Evolutionary conservation across 1,284 basidiomycete genomes (phyloP).

Genomic region (Ganoderma sinense): DNA sequence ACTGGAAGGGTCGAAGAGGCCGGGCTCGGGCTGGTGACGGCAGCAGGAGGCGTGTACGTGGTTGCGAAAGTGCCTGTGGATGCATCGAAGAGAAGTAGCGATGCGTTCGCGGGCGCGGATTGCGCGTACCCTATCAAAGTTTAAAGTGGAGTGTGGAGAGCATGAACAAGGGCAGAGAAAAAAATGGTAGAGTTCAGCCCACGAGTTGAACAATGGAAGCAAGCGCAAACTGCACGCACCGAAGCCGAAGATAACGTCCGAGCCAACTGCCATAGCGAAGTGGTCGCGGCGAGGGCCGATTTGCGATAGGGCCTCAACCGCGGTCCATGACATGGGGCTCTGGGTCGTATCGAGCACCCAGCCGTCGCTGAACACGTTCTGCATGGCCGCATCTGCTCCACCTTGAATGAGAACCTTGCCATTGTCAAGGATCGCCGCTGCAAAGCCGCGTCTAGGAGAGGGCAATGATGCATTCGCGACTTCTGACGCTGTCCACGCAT

Average conservation of each 20-base stretch:
- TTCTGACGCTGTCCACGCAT: conserved; percentile 59
- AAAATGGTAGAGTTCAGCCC: conserved; percentile 13
- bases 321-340: conserved; percentile 64
- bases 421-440: conserved; percentile 59
- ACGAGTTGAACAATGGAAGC: conserved; percentile 15
- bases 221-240: conserved; percentile 56
- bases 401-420: conserved; percentile 78
- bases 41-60: conserved; percentile 50
- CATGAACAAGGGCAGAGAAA: background rate
- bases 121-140: conserved; percentile 59
- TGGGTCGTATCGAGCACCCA: conserved; percentile 76
- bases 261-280: conserved; percentile 67
- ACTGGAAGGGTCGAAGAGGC: conserved; percentile 49
- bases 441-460: conserved; percentile 72
- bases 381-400: conserved; percentile 68
- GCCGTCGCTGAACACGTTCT: conserved; percentile 69
- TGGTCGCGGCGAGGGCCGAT: conserved; percentile 76
- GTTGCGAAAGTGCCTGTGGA: conserved; percentile 46
- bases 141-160: background rate
- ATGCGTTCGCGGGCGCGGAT: conserved; percentile 52
- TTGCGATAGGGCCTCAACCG: conserved; percentile 56
- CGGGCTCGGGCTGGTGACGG: conserved; percentile 38
- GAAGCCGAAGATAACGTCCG: conserved; percentile 77
- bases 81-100: conserved; percentile 61
- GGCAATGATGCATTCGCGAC: conserved; percentile 56